These are phyloP conservation scores for Cadophora sp. DNA, from an alignment of 2,329 filamentous ascomycete genomes.

Conservation along the genomic window DNA sequence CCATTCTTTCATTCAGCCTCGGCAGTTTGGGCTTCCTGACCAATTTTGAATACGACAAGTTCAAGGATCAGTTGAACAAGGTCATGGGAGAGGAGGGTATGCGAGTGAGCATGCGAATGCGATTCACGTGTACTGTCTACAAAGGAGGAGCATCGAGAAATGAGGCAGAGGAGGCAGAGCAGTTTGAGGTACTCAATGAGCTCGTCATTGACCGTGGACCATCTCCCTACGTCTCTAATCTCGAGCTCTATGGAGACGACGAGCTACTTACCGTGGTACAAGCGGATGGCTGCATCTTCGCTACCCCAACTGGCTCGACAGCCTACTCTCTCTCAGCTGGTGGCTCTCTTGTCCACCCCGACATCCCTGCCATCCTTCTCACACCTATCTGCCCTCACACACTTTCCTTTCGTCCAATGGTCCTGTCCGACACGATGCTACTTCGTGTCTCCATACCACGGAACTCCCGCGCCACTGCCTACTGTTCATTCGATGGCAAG, in stretches of 20 bases:
- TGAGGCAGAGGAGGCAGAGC: conserved; percentile 86
- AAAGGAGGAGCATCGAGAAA: conserved; percentile 67
- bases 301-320: conserved; percentile 91
- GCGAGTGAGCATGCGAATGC: conserved; percentile 97
- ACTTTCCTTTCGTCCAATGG: conserved; percentile 96
- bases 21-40: conserved; percentile 89
- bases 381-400: conserved; percentile 98
- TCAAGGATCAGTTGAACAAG: conserved; percentile 84
- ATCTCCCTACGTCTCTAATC: conserved; percentile 94
- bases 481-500: conserved; percentile 98
- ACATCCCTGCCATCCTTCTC: conserved; percentile 94
- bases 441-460: conserved; percentile 87
- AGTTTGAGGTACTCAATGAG: conserved; percentile 98
- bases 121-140: conserved; percentile 97
- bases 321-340: conserved; percentile 96
- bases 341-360: conserved; percentile 93
- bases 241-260: conserved; percentile 95
- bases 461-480: conserved; percentile 88
- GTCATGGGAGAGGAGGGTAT: conserved; percentile 96
- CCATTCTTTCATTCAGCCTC: conserved; percentile 83
- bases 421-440: conserved; percentile 92
- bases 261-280: conserved; percentile 94
- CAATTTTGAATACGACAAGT: conserved; percentile 85
- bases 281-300: conserved; percentile 97
- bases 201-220: conserved; percentile 97